Base-by-base conservation (phyloP, 2,329 filamentous ascomycete genomes). In the Gnomoniopsis smithogilvyi region DNA sequence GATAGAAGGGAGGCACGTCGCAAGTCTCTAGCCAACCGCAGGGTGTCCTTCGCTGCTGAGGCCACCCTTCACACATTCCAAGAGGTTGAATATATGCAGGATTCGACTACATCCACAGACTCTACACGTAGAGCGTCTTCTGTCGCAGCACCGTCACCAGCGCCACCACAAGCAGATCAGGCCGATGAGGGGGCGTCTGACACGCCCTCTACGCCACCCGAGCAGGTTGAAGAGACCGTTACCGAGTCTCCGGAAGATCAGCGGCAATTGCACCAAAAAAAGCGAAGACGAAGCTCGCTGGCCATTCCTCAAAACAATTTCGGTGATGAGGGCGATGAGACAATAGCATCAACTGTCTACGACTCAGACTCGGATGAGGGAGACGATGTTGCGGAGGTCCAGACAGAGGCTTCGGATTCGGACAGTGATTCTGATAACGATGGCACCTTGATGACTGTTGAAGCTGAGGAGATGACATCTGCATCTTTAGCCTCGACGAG, bases 21-120 rank as follows among this genome's bases (percentile, higher is more conserved):
- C 66, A 98, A 98, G 72, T 97, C 93, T 19, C 82, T 96, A 59
- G 92, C 94, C 51, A 96, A 95, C 71, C 87, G 95, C 68, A 87
- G 95, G 69, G 95, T 99, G 36, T 98, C 94, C 0, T 99, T 99
- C 73, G 95, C 95, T 4, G 95, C 95, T 1, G 95, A 99, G 75
- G 95, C 95, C 14, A 99, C 95, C 3, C 81, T 99, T 38, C 95
- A 99, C 71, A 99, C 95, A 0, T 98, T 96, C 82, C 93, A 98
- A 69, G 93, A 95, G 58, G 85, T 97, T 48, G 94, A 98, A 69
- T 90, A 93, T 63, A 83, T 87, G 70, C 92, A 93, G 68, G 93
- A 97, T 70, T 91, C 91, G 21, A 96, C 92, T 1, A 90, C 88
- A 8, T 89, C 90, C 0, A 89, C 87, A 1, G 90, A 94, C 64